Base-by-base conservation (phyloP, 176 grass and related monocot species). In the Eragrostis nindensis region DNA sequence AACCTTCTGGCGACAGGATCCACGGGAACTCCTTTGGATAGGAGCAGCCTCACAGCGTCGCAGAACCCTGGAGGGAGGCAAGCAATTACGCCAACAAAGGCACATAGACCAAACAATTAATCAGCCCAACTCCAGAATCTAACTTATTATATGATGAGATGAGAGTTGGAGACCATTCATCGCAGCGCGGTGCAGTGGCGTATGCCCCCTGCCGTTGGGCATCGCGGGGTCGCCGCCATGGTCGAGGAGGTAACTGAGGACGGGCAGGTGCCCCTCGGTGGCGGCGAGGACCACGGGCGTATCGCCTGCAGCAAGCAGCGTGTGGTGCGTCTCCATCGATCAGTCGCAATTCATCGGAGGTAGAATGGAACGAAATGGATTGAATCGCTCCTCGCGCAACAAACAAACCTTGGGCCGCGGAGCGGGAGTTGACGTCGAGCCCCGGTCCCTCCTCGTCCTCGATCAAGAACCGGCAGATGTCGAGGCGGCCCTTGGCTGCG, bases 1-100 rank as follows among this genome's bases (percentile, higher is more conserved):
- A 79, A 80, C 7, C 5, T 15, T 39, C 57, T 26, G 40, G 64
- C 14, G 8, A 82, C 0, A 21, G 79, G 49, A 64, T 87, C 89
- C 55, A 91, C 68, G 17, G 44, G 22, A 68, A 83, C 77, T 55
- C 74, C 57, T 54, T 76, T 87, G 18, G 80, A 84, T 21, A 86
- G 74, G 19, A 91, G 70, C 15, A 80, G 29, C n/a, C 29, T 79
- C 14, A 77, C 45, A 29, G 76, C 71, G 5, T 87, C 68, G n/a
- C 17, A 79, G 30, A 71, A 17, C 21, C 74, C 85, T 87, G 44
- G 25, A 79, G 56, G 16, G 18, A 55, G 52, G 52, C 52, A 55
- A 55, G 52, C 17, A 21, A 55, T n/a, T 8, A 52, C 4, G 16
- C 49, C 49, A 55, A 55, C 18, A 55, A 55, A n/a, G 32, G 32